These are phyloP conservation scores for Sistotremastrum suecicum DNA, from an alignment of 768 basidiomycete species.

Conservation along the genomic window DNA sequence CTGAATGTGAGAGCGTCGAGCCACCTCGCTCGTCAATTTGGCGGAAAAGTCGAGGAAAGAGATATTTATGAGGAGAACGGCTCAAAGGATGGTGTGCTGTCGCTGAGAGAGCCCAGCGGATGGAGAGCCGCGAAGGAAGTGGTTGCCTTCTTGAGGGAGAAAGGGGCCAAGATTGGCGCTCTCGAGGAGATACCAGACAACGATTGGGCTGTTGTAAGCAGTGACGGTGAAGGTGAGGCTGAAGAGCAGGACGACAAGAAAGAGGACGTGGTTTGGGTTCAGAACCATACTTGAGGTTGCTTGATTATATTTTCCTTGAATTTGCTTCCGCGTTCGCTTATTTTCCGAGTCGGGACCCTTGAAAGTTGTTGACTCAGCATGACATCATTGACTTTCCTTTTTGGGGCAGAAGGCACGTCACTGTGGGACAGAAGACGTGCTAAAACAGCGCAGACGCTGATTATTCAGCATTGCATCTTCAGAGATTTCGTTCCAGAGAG, in stretches of 20 bases:
- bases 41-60: slow-evolving; percentile 24
- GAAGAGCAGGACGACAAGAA: slow-evolving; percentile 9
- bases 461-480: too few species aligned
- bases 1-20: slow-evolving; percentile 32
- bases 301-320: too few species aligned
- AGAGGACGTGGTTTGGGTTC: slow-evolving; percentile 20
- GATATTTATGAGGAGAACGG: slow-evolving; percentile 12
- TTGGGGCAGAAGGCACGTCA: too few species aligned
- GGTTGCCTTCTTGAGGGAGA: slow-evolving; percentile 46
- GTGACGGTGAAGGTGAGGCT: slow-evolving; percentile 38
- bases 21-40: slow-evolving; percentile 33
- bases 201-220: slow-evolving; percentile 59
- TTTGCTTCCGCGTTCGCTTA: too few species aligned
- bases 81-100: slow-evolving; percentile 6
- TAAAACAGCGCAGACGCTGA: too few species aligned
- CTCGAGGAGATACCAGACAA: slow-evolving; percentile 33
- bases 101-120: slow-evolving; percentile 22
- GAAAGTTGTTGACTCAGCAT: too few species aligned
- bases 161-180: slow-evolving; percentile 57
- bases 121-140: slow-evolving; percentile 63
- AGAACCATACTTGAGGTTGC: neutral
- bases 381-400: too few species aligned
- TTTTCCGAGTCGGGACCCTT: too few species aligned
- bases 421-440: too few species aligned
- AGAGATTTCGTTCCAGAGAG: too few species aligned